Conservation (phyloP, 73 alveolate genomes). For the Paramecium sexaurelia region DNA sequence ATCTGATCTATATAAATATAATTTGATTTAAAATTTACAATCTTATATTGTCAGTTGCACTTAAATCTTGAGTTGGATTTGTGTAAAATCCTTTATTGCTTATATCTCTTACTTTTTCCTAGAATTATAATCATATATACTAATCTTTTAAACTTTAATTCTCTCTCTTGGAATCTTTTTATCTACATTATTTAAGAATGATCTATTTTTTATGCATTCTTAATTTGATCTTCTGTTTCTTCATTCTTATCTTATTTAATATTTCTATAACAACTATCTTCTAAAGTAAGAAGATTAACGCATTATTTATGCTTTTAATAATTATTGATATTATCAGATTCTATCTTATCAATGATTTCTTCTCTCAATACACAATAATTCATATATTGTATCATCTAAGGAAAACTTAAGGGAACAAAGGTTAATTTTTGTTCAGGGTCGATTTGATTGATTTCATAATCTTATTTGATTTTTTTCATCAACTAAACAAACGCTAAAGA, state of each 20-base stretch:
- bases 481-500: slow-evolving; percentile 16
- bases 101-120: not conserved
- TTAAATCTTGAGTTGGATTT: not conserved
- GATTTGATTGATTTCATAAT: not conserved
- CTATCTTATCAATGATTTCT: slow-evolving; percentile 29
- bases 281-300: slow-evolving; percentile 13
- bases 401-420: slow-evolving; percentile 26
- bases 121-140: not conserved
- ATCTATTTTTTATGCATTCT: not conserved
- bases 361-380: slow-evolving; percentile 50
- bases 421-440: not conserved
- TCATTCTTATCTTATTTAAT: not conserved
- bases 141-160: not conserved
- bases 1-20: not conserved
- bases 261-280: slow-evolving; percentile 23
- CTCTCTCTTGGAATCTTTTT: slow-evolving; percentile 38
- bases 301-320: slow-evolving; percentile 43
- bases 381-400: slow-evolving; percentile 33
- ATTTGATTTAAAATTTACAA: not conserved
- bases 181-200: not conserved
- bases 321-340: not conserved
- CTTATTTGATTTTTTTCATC: not conserved
- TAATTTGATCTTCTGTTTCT: not conserved
- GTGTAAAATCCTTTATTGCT: not conserved
- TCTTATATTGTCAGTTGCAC: not conserved